phyloP scores from a whole-genome alignment of 306 rosid genomes.

The Pyrus communis region DNA sequence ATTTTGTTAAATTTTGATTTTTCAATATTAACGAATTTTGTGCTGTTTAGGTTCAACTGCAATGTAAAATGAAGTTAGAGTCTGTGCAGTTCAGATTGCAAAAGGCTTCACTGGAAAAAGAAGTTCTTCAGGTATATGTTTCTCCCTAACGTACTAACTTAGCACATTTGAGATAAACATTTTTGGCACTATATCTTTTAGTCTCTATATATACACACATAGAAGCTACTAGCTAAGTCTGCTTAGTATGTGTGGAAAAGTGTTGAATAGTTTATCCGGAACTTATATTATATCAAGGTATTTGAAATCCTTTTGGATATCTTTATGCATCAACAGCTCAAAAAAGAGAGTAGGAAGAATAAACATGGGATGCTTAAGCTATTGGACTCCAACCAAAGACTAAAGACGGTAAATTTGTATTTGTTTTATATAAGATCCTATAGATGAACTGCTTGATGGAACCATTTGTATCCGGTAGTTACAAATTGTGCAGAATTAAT shows the following conservation, averaged over 20 bases:
- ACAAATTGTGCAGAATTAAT: not conserved
- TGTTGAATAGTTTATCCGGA: not conserved
- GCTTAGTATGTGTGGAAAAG: not conserved
- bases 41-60: constrained; percentile 69
- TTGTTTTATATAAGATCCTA: not conserved
- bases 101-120: constrained; percentile 71
- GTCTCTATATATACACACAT: not conserved
- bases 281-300: not conserved
- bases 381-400: constrained; percentile 57
- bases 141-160: not conserved
- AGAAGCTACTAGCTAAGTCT: not conserved
- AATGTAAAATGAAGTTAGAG: constrained; percentile 75
- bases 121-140: constrained; percentile 64
- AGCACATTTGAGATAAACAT: not conserved
- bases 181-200: not conserved
- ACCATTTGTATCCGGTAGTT: not conserved
- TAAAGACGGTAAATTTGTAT: constrained; percentile 51
- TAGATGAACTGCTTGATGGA: not conserved
- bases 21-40: not conserved
- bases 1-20: not conserved
- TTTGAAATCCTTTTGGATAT: constrained; percentile 3
- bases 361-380: constrained; percentile 50
- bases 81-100: constrained; percentile 65
- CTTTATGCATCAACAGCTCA: constrained; percentile 51
- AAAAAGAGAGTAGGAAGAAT: constrained; percentile 60